Evolutionary conservation across 2,329 filamentous ascomycete species (phyloP), one percentile per base, ranked within the genome.

Genomic region (Xylariaceae sp.): DNA sequence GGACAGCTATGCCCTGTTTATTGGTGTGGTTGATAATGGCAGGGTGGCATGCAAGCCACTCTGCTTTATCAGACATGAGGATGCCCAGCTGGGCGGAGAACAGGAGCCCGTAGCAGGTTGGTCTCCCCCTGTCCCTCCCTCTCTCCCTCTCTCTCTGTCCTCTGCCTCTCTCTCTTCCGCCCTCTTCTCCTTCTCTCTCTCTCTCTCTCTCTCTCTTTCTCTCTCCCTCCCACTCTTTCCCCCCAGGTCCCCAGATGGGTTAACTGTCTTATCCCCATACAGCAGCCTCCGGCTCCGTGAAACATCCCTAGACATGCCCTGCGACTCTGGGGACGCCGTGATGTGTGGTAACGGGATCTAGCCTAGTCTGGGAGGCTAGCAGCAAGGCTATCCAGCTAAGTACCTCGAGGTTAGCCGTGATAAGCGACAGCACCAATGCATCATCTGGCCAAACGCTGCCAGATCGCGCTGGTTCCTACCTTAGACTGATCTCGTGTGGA

Each of bases 41-140:
- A 49, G 41, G 50, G 19, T 43, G 26, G 34, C 44, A 59, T 61
- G 56, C 56, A 59, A 54, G 58, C 56, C 56, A 59, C 58, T 43
- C 16, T 49, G 30, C 40, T 39, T 53, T 16, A 22, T 30, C 21
- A 48, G 30, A 30, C 34, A 44, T 16, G 45, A 34, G 32, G 6
- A 34, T 34, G 8, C 26, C 32, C 32, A 34, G 32, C 32, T 34
- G 10, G 13, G 10, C 32, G 9, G 32, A 34, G 13, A 34, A 26
- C 4, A 26, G 26, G 26, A 26, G 26, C 26, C 26, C 26, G 26
- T 26, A 5, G 26, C 26, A 26, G n/a, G 9, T 34, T 34, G 32
- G 7, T 34, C 32, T 34, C 13, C 13, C 13, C 13, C 13, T 34
- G 3, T 4, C 32, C 13, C 13, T 9, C 13, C 32, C 32, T 15